A percentile compares a stretch with the other conserved stretches of the same genome.
Evolutionary conservation across 352 stramenopile genomes (phyloP).

Genomic region (Thraustochytrium sp.): DNA sequence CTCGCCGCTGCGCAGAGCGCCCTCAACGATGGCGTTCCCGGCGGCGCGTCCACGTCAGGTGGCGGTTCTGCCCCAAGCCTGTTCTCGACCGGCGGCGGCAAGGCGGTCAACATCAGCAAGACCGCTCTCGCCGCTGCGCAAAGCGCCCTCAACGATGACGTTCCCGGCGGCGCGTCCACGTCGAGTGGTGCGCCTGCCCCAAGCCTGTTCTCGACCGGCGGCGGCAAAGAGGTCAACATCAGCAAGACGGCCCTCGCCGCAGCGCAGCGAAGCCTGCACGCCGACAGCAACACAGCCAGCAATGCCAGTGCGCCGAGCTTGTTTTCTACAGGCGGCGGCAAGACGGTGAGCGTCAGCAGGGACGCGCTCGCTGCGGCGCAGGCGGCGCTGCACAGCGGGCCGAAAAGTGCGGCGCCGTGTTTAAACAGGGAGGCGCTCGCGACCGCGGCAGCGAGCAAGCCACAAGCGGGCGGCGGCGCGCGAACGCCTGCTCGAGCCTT

Average conservation of each 20-base stretch:
- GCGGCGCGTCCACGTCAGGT: too few species aligned
- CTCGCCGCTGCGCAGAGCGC: too few species aligned
- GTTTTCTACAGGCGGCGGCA: not conserved
- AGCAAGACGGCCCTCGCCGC: not conserved
- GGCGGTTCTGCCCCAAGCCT: too few species aligned
- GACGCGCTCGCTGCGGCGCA: not conserved
- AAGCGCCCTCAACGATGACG: too few species aligned
- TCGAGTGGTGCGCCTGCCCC: too few species aligned
- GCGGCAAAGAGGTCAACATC: not conserved
- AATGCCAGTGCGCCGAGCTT: not conserved
- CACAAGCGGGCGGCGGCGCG: not conserved
- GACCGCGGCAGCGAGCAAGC: not conserved
- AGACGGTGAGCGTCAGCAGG: not conserved
- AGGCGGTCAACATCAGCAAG: too few species aligned
- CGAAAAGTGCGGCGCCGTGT: not conserved
- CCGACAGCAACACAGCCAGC: not conserved
- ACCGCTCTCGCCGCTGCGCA: too few species aligned
- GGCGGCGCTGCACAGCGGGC: not conserved
- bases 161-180: too few species aligned
- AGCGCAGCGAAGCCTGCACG: not conserved
- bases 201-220: constrained; percentile 23
- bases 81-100: too few species aligned
- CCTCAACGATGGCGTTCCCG: too few species aligned
- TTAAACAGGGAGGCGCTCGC: not conserved
- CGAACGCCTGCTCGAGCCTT: too few species aligned